These are phyloP conservation scores for Zelopaecilomyces penicillatus DNA, from an alignment of 2,329 filamentous ascomycete species.

Conservation along the genomic window DNA sequence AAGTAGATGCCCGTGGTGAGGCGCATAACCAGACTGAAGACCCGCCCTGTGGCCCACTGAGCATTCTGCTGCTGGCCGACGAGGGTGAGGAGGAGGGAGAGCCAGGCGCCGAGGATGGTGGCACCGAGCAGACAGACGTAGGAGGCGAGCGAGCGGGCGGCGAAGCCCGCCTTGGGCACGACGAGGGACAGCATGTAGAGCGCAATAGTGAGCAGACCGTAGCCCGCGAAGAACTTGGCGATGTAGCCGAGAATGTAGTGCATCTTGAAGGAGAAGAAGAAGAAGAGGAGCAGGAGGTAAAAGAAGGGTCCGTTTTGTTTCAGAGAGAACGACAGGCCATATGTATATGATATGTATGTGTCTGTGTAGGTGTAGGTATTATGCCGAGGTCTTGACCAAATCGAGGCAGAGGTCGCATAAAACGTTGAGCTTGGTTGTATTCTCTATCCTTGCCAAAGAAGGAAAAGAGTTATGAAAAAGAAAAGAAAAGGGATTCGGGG, in stretches of 20 bases:
- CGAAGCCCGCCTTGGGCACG: constrained; percentile 54
- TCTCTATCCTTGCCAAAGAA: no score
- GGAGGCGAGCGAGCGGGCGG: constrained; percentile 57
- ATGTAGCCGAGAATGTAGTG: constrained; percentile 27
- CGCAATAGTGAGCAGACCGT: constrained; percentile 40
- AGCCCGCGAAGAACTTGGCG: constrained; percentile 42
- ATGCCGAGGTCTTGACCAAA: no score
- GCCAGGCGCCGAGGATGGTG: constrained; percentile 67
- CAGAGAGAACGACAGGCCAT: no score
- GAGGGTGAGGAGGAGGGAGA: constrained; percentile 62
- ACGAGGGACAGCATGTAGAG: constrained; percentile 57
- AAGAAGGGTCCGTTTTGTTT: background rate
- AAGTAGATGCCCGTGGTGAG: constrained; percentile 71
- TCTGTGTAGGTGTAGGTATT: no score
- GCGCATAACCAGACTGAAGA: constrained; percentile 74
- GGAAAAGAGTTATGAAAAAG: no score
- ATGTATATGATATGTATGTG: no score
- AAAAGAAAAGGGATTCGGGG: no score
- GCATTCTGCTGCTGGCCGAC: constrained; percentile 65
- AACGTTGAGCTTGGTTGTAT: no score
- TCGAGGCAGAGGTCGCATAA: no score
- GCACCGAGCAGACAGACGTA: constrained; percentile 53
- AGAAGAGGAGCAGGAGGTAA: background rate
- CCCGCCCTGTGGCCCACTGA: constrained; percentile 75
- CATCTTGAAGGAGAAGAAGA: constrained; percentile 20